phyloP scores from a whole-genome alignment of 306 rosid genomes.

The Hippophae rhamnoides region DNA sequence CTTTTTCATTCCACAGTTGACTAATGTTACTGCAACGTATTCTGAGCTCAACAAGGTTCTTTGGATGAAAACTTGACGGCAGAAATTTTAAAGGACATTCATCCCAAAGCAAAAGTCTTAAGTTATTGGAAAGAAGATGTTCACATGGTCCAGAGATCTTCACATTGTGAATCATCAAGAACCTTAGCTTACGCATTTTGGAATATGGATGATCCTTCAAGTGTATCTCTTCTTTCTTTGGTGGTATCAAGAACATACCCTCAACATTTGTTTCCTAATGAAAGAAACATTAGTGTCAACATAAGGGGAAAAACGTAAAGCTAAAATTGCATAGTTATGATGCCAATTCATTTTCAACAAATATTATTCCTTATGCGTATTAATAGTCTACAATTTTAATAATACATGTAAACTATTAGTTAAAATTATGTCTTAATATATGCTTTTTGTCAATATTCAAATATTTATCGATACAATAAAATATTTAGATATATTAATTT shows the following conservation, averaged over 20 bases:
- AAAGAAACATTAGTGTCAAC: no score
- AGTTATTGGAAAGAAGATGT: slow-evolving; percentile 6
- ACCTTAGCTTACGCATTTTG: slow-evolving; percentile 13
- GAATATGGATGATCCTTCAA: slow-evolving; percentile 20
- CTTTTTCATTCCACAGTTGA: slow-evolving; percentile 9
- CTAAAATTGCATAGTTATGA: no score
- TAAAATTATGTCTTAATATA: no score
- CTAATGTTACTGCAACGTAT: slow-evolving; percentile 9
- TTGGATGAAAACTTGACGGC: background rate
- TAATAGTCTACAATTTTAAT: no score
- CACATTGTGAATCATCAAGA: slow-evolving; percentile 10
- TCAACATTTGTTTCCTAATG: background rate
- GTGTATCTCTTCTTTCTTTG: background rate
- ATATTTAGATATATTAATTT: no score
- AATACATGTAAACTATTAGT: no score
- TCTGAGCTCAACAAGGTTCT: slow-evolving; percentile 9
- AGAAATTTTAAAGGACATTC: slow-evolving; percentile 5
- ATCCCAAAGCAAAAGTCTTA: slow-evolving; percentile 15
- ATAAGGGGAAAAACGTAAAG: no score
- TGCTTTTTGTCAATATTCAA: no score
- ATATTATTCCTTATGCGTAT: no score
- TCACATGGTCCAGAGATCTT: background rate
- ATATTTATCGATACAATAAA: no score
- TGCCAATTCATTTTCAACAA: no score
- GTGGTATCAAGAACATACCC: background rate